Percentiles rank a stretch among this genome's conserved stretches.
Evolutionary conservation across 2,329 filamentous ascomycete genomes (phyloP).

Genomic region (Trichoderma endophyticum): DNA sequence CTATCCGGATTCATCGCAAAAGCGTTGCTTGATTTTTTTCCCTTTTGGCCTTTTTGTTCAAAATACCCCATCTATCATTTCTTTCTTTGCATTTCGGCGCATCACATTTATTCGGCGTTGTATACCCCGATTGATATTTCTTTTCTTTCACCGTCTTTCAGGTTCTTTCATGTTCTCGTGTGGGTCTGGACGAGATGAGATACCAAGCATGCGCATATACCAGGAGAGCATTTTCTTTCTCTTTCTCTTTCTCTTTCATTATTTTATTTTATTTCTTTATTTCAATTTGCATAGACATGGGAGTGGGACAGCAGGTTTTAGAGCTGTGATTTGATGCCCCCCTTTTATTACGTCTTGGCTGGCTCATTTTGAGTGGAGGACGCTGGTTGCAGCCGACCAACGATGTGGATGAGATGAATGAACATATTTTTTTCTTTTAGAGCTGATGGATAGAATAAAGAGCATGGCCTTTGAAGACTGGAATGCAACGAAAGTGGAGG

Average conservation of each 20-base stretch:
- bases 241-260: background rate
- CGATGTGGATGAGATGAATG: conserved; percentile 5
- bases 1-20: conserved; percentile 30
- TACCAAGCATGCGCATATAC: conserved; percentile 11
- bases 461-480: background rate
- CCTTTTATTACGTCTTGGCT: background rate
- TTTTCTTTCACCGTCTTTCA: background rate
- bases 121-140: conserved; percentile 31
- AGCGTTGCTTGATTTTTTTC: conserved; percentile 20
- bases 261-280: background rate
- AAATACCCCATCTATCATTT: conserved; percentile 12
- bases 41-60: background rate
- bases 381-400: background rate
- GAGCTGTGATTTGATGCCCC: background rate
- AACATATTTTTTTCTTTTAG: background rate
- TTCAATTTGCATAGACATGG: background rate
- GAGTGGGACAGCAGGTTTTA: background rate
- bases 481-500: conserved; percentile 3
- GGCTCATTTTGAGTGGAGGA: background rate
- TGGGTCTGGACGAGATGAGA: conserved; percentile 5
- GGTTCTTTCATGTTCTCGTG: conserved; percentile 1
- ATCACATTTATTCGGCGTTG: conserved; percentile 34
- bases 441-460: background rate
- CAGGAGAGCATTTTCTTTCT: conserved; percentile 1
- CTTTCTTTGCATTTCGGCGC: conserved; percentile 26